Evolutionary conservation across 306 rosid species (phyloP).

Genomic region (Quercus robur): DNA sequence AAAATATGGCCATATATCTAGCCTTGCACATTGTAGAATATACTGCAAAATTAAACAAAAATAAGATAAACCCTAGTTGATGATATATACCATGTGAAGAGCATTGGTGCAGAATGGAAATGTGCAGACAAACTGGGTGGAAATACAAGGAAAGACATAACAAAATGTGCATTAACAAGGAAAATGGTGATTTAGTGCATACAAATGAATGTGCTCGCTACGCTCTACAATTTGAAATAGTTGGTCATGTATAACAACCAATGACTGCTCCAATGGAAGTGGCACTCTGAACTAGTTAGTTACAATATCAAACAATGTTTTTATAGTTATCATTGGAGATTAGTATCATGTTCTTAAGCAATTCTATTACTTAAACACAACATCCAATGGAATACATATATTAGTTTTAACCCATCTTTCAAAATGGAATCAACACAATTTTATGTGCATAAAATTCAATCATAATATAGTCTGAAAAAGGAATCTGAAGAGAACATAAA

Average conservation of each 20-base stretch:
- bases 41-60: background rate
- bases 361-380: too few species aligned
- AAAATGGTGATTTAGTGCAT: background rate
- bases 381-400: too few species aligned
- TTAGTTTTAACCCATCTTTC: too few species aligned
- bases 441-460: too few species aligned
- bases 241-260: background rate
- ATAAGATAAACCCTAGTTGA: background rate
- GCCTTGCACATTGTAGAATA: background rate
- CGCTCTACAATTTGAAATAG: background rate
- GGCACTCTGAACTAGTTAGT: background rate
- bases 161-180: background rate
- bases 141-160: background rate
- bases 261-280: background rate
- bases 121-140: background rate
- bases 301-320: too few species aligned
- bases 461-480: too few species aligned
- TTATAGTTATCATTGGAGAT: too few species aligned
- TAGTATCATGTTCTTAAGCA: too few species aligned
- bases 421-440: too few species aligned
- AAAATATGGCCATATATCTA: background rate
- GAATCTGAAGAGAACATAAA: too few species aligned
- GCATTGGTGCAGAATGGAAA: background rate
- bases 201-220: background rate
- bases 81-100: background rate